phyloP scores from a whole-genome alignment of 805 yeast genomes.

The Hyphopichia homilentoma region DNA sequence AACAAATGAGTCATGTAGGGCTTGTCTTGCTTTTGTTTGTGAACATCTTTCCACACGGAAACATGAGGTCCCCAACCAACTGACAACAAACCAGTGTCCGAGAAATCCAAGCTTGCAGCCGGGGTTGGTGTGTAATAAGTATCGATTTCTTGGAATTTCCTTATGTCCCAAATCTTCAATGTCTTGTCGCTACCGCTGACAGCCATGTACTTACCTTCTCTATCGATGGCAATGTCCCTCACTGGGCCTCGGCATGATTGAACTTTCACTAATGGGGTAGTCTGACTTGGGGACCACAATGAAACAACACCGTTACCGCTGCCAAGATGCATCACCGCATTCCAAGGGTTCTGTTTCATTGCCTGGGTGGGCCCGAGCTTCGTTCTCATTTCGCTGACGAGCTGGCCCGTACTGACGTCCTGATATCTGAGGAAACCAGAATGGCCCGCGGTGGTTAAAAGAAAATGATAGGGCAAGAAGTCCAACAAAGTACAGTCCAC shows the following conservation, averaged over 20 bases:
- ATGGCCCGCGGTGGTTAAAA: conserved; percentile 84
- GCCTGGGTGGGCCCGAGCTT: conserved; percentile 87
- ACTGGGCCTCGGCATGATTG: conserved; percentile 85
- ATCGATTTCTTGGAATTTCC: conserved; percentile 75
- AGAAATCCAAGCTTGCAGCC: conserved; percentile 71
- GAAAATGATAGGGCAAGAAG: conserved; percentile 88
- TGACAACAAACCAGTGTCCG: conserved; percentile 82
- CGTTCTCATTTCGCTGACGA: conserved; percentile 81
- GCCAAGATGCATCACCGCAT: conserved; percentile 91
- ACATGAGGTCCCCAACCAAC: conserved; percentile 97
- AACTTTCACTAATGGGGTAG: conserved; percentile 79
- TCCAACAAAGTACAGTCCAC: conserved; percentile 79
- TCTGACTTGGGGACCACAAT: conserved; percentile 88
- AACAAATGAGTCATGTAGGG: conserved; percentile 92
- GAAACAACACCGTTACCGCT: conserved; percentile 91
- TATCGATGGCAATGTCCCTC: conserved; percentile 76
- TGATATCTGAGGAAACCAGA: conserved; percentile 89
- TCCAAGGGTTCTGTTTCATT: conserved; percentile 91
- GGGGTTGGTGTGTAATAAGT: conserved; percentile 78
- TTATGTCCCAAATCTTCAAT: conserved; percentile 88
- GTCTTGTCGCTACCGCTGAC: conserved; percentile 84
- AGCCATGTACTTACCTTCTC: conserved; percentile 93
- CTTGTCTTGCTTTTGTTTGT: conserved; percentile 63
- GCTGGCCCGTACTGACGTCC: conserved; percentile 88
- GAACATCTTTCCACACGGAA: conserved; percentile 87